Base-by-base conservation (phyloP, 257 asterid species). In the Nicotiana tomentosiformis region DNA sequence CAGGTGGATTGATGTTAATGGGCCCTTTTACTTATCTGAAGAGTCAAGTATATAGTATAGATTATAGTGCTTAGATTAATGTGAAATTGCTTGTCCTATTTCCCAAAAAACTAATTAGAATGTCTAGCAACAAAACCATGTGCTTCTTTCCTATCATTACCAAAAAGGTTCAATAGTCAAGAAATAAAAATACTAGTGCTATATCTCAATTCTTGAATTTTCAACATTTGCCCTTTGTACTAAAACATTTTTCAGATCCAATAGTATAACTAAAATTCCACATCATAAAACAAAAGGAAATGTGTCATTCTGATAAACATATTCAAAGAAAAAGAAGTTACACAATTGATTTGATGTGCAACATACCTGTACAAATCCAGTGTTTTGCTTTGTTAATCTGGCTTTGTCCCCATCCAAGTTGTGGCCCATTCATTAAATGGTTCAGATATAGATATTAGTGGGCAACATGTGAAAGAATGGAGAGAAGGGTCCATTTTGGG, bases 391-490 rank as follows among this genome's bases (percentile, higher is more conserved):
- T 64, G 68, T 64, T 64, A 64, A 64, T 65, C 39, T 12, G 39
- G 70, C 39, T 29, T 65, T 65, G 70, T 65, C n/a, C 70, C n/a
- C 70, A 65, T 29, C 18, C 37, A 29, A 51, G 60, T 10, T 26
- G 29, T 76, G 81, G 66, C 78, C 77, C 60, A 66, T 68, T 33
- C 46, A 64, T 78, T 86, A 67, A 90, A 91, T 92, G 84, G 93
- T 78, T 18, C 66, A 90, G 88, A 90, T 87, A 90, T 85, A 30
- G 92, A 89, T 80, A 92, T 85, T 90, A 88, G 97, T 93, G 98
- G 97, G 90, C 88, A 92, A 82, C 98, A 93, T 91, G 98, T 93
- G 93, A 88, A 77, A 43, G 90, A 74, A 87, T 79, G 93, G 92
- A 81, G 85, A 11, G 26, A 83, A 77, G 94, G 97, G 94, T 90